Evolutionary conservation across 208 protist species (phyloP), one percentile per base, ranked within the genome.

Genomic region (Tritrichomonas musculus): DNA sequence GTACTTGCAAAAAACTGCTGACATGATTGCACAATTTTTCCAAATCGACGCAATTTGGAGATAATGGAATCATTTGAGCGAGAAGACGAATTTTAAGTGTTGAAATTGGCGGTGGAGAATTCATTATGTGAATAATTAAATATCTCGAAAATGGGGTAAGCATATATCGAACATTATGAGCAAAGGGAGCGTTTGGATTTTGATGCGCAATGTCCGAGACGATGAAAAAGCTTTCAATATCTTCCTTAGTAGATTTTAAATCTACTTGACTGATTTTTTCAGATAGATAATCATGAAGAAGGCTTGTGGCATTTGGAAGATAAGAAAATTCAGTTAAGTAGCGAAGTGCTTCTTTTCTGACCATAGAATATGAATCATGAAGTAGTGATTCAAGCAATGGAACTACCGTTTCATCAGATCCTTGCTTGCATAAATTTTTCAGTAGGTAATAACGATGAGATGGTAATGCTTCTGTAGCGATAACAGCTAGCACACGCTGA

Each of bases 151-250:
- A 88, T n/a, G 73, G 73, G 53, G 53, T 17, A 5, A 69, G 25
- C 4, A 88, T 22, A 39, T 88, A 2, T n/a, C 33, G 3, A 33
- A 14, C 39, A 1, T 88, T 41, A 14, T 88, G 0, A 2, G 25
- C 22, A 60, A 88, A 22, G 0, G 39, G 5, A 0, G 53, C 47
- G 5, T 88, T 25, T 9, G 25, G 41, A 50, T 88, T 20, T 2
- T 22, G 1, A n/a, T 22, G 20, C 33, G 47, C 8, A 11, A 47
- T 33, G 39, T n/a, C 25, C 1, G 77, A 36, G 11, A 88, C 77
- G 17, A 88, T 88, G 17, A 88, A 53, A n/a, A 88, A 88, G 39
- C 44, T 41, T 47, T 88, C 17, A 57, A 88, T 57, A 88, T 88
- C 27, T 57, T 88, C 77, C 17, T 88, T 88, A 30, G 25, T 41